phyloP scores from a whole-genome alignment of 768 basidiomycete genomes.

The Fomitopsis pulvina region DNA sequence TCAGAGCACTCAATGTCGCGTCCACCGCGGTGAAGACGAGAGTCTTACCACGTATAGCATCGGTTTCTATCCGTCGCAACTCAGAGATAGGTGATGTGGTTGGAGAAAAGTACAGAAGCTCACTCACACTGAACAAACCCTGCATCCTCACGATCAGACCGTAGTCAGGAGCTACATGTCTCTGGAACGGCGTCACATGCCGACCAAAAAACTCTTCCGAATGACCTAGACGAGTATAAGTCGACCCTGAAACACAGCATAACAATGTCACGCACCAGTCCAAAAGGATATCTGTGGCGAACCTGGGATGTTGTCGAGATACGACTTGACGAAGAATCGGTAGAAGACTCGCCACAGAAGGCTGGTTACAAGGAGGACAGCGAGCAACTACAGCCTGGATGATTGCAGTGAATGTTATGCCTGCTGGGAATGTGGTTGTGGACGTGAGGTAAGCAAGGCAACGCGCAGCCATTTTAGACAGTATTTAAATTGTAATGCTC shows the following conservation, averaged over 20 bases:
- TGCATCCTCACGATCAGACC: slow-evolving; percentile 39
- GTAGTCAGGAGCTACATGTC: slow-evolving; percentile 19
- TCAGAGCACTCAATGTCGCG: slow-evolving; percentile 8
- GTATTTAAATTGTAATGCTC: no score
- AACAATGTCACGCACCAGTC: slow-evolving; percentile 5
- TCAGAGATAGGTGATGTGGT: neutral
- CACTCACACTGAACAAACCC: slow-evolving; percentile 40
- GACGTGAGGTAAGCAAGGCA: no score
- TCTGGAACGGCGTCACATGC: slow-evolving; percentile 8
- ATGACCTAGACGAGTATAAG: slow-evolving; percentile 5
- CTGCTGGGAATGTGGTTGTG: no score
- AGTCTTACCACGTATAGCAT: slow-evolving; percentile 33
- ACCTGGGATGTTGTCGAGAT: slow-evolving; percentile 14
- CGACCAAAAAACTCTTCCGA: slow-evolving; percentile 4
- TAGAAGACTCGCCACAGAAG: slow-evolving; percentile 8
- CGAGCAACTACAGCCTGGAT: neutral
- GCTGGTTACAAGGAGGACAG: neutral
- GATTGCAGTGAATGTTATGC: neutral
- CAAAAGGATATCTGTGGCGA: slow-evolving; percentile 8
- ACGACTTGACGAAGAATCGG: slow-evolving; percentile 5
- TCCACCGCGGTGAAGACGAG: slow-evolving; percentile 13
- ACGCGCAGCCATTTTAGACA: no score
- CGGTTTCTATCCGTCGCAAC: slow-evolving; percentile 30
- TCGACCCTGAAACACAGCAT: neutral
- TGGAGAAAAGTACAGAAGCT: neutral